These are phyloP conservation scores for Suillus lakei DNA, from an alignment of 768 basidiomycete genomes.

Conservation along the genomic window DNA sequence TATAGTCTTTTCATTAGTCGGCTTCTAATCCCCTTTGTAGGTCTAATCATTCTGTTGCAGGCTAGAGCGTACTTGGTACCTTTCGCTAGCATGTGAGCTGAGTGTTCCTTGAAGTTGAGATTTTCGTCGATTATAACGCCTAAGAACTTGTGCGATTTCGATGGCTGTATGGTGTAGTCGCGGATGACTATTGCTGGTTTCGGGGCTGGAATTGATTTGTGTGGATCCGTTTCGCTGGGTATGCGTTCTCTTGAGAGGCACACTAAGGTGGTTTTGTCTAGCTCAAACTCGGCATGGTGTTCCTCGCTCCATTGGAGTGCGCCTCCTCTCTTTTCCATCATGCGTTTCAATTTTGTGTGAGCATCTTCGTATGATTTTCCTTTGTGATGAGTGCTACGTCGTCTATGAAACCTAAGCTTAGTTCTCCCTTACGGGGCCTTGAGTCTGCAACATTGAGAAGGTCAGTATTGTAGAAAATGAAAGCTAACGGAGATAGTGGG, in stretches of 20 bases:
- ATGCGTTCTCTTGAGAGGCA: neutral
- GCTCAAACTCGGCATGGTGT: too few relatives aligned
- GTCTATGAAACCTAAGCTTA: too few relatives aligned
- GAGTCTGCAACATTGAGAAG: too few relatives aligned
- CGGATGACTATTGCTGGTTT: neutral
- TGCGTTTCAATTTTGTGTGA: rapidly evolving
- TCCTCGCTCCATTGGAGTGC: too few relatives aligned
- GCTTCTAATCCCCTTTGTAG: neutral
- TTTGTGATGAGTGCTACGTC: too few relatives aligned
- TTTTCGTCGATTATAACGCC: neutral
- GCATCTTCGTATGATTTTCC: too few relatives aligned
- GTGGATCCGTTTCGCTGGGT: too few relatives aligned
- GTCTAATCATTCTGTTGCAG: neutral
- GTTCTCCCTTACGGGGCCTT: too few relatives aligned
- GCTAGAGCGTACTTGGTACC: neutral
- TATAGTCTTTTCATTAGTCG: neutral
- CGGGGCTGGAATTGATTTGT: neutral
- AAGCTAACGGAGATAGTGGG: too few relatives aligned
- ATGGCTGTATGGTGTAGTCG: neutral
- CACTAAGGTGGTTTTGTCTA: neutral
- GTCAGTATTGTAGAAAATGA: too few relatives aligned
- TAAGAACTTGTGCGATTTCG: neutral
- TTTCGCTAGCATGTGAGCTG: neutral
- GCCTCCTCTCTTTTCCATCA: too few relatives aligned
- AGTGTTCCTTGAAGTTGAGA: neutral